A percentile compares a stretch with the other conserved stretches of the same genome.
Conservation (phyloP, 2,329 filamentous ascomycete species). For the Penicillium sp. region DNA sequence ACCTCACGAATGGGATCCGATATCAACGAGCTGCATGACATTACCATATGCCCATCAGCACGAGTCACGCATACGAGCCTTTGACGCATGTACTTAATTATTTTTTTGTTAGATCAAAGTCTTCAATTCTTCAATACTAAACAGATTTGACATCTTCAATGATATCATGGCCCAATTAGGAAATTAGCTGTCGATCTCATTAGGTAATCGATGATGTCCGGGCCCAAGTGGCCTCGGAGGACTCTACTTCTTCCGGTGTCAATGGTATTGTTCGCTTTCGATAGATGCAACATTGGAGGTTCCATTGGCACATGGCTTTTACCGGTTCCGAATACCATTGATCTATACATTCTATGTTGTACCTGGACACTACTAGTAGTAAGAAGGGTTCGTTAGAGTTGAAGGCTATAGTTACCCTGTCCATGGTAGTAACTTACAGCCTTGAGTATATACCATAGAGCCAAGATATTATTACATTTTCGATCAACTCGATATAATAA, state of each 20-base stretch:
- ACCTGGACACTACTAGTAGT: not conserved
- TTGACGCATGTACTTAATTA: slow-evolving; percentile 7
- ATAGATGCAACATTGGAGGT: not conserved
- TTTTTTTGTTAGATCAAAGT: not conserved
- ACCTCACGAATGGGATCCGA: slow-evolving; percentile 7
- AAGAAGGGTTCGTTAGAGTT: not conserved
- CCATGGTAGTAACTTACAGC: not conserved
- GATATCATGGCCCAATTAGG: slow-evolving; percentile 7
- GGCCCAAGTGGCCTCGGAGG: not conserved
- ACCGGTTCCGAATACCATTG: not conserved
- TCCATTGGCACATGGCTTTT: not conserved
- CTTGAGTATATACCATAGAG: not conserved
- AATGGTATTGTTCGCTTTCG: slow-evolving; percentile 4
- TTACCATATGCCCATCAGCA: slow-evolving; percentile 14
- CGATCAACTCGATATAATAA: not conserved
- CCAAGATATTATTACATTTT: too few species aligned
- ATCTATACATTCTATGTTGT: not conserved
- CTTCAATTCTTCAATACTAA: not conserved
- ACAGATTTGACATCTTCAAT: not conserved
- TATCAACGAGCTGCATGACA: slow-evolving; percentile 2
- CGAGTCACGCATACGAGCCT: slow-evolving; percentile 9
- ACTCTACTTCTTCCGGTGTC: not conserved
- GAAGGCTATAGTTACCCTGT: not conserved
- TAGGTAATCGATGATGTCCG: not conserved
- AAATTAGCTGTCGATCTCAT: not conserved